Percentiles rank a stretch among this genome's conserved stretches.
phyloP scores from a whole-genome alignment of 1,284 basidiomycete genomes.

The Pholiota adiposa region DNA sequence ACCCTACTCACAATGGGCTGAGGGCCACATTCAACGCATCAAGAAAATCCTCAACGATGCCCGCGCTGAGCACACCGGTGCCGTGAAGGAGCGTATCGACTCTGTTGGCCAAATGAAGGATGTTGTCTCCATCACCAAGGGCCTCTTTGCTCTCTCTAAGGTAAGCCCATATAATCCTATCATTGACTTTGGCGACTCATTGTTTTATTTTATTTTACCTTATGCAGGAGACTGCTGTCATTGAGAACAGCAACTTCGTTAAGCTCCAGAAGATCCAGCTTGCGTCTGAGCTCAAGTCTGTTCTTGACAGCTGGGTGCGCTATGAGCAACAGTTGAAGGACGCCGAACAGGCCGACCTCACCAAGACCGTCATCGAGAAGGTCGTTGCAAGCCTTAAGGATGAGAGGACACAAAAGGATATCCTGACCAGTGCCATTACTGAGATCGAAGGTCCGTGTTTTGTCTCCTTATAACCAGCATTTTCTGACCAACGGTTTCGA shows the following conservation, averaged over 20 bases:
- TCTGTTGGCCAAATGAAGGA: slow-evolving; percentile 94
- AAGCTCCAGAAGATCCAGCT: slow-evolving; percentile 90
- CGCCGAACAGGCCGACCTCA: slow-evolving; percentile 91
- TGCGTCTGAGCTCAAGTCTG: slow-evolving; percentile 89
- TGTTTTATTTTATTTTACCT: not conserved
- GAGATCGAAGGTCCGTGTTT: slow-evolving; percentile 90
- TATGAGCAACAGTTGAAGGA: slow-evolving; percentile 97
- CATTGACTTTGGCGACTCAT: not conserved
- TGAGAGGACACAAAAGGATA: slow-evolving; percentile 93
- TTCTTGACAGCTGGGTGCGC: slow-evolving; percentile 98
- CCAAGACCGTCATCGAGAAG: slow-evolving; percentile 86
- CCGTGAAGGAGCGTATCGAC: slow-evolving; percentile 92
- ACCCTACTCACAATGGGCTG: slow-evolving; percentile 95
- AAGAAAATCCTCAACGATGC: slow-evolving; percentile 83
- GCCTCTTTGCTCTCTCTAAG: slow-evolving; percentile 93
- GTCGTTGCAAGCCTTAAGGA: slow-evolving; percentile 85
- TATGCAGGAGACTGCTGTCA: slow-evolving; percentile 84
- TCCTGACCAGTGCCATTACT: slow-evolving; percentile 82
- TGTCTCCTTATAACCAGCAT: not conserved
- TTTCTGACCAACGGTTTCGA: not conserved
- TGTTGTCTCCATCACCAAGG: slow-evolving; percentile 88
- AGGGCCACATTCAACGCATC: slow-evolving; percentile 85
- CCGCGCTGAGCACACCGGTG: slow-evolving; percentile 89
- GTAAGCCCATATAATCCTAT: slow-evolving; percentile 40
- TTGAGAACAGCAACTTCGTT: slow-evolving; percentile 91